These are phyloP conservation scores for Millerozyma acaciae DNA, from an alignment of 805 yeast species.

Conservation along the genomic window DNA sequence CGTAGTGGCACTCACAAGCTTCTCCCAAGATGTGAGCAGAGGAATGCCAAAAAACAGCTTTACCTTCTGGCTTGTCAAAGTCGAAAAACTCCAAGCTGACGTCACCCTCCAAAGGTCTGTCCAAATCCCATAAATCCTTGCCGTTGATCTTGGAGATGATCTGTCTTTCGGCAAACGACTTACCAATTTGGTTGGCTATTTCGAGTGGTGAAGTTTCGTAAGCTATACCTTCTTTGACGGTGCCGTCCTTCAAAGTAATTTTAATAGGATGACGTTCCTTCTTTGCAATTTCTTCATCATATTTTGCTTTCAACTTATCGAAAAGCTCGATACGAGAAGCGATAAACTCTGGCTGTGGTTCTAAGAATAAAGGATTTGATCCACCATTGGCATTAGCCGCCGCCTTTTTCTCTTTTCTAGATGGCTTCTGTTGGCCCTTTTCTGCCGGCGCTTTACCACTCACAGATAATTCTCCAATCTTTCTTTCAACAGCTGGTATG, in stretches of 20 bases:
- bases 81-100: constrained; percentile 76
- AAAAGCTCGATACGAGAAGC: constrained; percentile 75
- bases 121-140: constrained; percentile 82
- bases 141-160: constrained; percentile 91
- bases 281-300: constrained; percentile 67
- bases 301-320: constrained; percentile 72
- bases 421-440: constrained; percentile 9
- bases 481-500: constrained; percentile 33
- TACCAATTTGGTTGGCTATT: constrained; percentile 79
- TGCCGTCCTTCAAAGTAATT: constrained; percentile 84
- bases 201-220: constrained; percentile 90
- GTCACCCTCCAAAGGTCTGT: constrained; percentile 82
- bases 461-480: constrained; percentile 45
- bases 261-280: constrained; percentile 58
- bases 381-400: constrained; percentile 35
- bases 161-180: constrained; percentile 83
- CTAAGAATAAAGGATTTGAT: constrained; percentile 40
- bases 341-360: constrained; percentile 82
- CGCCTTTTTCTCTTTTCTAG: constrained; percentile 34
- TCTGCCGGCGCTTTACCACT: constrained; percentile 6
- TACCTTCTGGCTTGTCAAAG: constrained; percentile 92
- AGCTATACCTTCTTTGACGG: constrained; percentile 69
- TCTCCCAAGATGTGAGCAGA: constrained; percentile 98
- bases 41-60: constrained; percentile 97
- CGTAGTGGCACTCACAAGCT: constrained; percentile 94